These are phyloP conservation scores for Eucalyptus rudis DNA, from an alignment of 345 rosid genomes.

Conservation along the genomic window DNA sequence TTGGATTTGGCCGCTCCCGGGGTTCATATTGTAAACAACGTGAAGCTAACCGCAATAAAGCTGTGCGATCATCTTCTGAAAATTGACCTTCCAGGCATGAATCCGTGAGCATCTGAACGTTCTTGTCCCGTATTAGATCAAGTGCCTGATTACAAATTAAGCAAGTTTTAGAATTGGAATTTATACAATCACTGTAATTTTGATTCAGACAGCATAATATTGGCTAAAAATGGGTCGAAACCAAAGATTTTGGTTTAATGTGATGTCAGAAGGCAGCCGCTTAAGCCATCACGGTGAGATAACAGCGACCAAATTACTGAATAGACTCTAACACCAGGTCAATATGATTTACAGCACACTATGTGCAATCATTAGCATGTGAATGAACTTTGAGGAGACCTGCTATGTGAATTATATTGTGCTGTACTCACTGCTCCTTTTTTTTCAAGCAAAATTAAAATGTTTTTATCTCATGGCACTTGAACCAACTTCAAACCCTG, in stretches of 20 bases:
- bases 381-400: neutral
- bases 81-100: slow-evolving; percentile 95
- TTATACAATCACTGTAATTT: slow-evolving; percentile 2
- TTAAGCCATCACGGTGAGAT: neutral
- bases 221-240: neutral
- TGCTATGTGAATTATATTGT: neutral
- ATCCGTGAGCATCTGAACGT: slow-evolving; percentile 81
- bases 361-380: neutral
- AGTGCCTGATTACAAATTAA: slow-evolving; percentile 49
- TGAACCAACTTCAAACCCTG: neutral
- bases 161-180: neutral
- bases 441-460: neutral
- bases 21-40: slow-evolving; percentile 92
- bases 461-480: neutral
- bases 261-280: neutral
- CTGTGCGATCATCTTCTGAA: slow-evolving; percentile 80
- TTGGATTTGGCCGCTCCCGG: slow-evolving; percentile 82
- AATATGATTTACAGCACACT: neutral
- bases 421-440: neutral
- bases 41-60: slow-evolving; percentile 81
- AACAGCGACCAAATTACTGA: neutral
- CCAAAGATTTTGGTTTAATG: neutral
- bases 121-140: slow-evolving; percentile 86
- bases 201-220: neutral
- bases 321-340: neutral